Evolutionary conservation across 805 yeast species (phyloP).

Genomic region (Lipomyces japonicus): DNA sequence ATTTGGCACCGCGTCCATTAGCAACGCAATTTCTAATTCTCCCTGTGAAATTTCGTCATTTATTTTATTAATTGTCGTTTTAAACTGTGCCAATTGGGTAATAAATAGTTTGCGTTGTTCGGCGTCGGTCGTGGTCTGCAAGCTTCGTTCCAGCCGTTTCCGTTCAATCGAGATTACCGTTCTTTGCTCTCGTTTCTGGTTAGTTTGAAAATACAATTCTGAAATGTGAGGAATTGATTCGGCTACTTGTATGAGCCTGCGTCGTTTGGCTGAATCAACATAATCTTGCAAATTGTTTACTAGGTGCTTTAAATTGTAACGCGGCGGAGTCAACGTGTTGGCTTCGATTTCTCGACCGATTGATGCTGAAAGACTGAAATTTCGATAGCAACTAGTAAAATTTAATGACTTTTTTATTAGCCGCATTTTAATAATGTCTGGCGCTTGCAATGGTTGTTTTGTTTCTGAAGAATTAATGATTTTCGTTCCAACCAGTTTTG

Average conservation of each 20-base stretch:
- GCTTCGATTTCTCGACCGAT: not conserved
- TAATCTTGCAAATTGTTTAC: conserved; percentile 14
- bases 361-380: not conserved
- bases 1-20: conserved; percentile 23
- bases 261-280: conserved; percentile 12
- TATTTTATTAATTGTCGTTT: conserved; percentile 1
- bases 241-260: conserved; percentile 19
- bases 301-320: conserved; percentile 13
- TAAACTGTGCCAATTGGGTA: conserved; percentile 7
- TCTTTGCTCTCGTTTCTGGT: conserved; percentile 3
- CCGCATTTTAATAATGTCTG: too few species aligned
- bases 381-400: too few species aligned
- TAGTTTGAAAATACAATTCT: conserved; percentile 8
- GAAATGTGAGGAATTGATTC: conserved; percentile 13
- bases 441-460: too few species aligned
- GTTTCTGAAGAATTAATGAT: too few species aligned
- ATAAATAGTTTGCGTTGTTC: not conserved
- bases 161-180: conserved; percentile 15
- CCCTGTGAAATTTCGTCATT: conserved; percentile 8
- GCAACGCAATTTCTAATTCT: conserved; percentile 3
- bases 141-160: conserved; percentile 5
- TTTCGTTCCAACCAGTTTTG: too few species aligned
- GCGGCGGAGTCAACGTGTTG: not conserved
- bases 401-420: too few species aligned
- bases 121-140: conserved; percentile 2